A percentile compares a stretch with the other conserved stretches of the same genome.
These are phyloP conservation scores for Zymoseptoria ardabiliae DNA, from an alignment of 2,329 filamentous ascomycete genomes.

Conservation along the genomic window DNA sequence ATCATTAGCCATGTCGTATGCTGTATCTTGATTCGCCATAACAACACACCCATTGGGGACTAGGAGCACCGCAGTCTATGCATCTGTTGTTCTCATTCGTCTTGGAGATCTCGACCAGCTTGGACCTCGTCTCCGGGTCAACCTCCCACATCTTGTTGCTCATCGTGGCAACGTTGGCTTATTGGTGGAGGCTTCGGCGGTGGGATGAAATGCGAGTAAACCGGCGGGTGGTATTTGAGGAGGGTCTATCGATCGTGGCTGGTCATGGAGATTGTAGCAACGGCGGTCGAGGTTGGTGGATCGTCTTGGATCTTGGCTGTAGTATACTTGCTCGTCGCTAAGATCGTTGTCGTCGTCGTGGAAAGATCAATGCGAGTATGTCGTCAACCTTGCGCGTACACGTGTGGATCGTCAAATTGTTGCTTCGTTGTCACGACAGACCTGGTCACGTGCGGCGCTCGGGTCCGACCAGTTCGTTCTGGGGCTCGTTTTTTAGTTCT, in stretches of 20 bases:
- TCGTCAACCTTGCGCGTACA: not conserved
- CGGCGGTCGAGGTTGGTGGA: not conserved
- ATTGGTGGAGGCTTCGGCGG: conserved; percentile 1
- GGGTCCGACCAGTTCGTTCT: too few relatives aligned
- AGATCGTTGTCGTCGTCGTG: not conserved
- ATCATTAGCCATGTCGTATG: conserved; percentile 4
- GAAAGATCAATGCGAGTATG: not conserved
- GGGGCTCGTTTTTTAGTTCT: too few relatives aligned
- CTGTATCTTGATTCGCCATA: not conserved
- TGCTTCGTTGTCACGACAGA: not conserved
- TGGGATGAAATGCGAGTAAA: not conserved
- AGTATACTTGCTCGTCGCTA: not conserved
- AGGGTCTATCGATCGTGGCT: not conserved
- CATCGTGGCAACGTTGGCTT: conserved; percentile 30
- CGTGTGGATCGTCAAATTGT: not conserved
- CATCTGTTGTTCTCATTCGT: conserved; percentile 81
- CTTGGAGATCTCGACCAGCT: conserved; percentile 90
- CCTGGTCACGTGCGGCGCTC: too few relatives aligned
- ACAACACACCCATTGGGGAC: conserved; percentile 85
- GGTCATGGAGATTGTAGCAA: not conserved
- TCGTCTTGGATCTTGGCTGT: not conserved
- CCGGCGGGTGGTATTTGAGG: not conserved
- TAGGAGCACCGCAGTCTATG: conserved; percentile 91
- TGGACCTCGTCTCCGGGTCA: conserved; percentile 91
- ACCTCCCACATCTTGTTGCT: conserved; percentile 90